Evolutionary conservation across 768 basidiomycete species (phyloP), one percentile per base, ranked within the genome.

Genomic region (Macrolepiota dolichaula): DNA sequence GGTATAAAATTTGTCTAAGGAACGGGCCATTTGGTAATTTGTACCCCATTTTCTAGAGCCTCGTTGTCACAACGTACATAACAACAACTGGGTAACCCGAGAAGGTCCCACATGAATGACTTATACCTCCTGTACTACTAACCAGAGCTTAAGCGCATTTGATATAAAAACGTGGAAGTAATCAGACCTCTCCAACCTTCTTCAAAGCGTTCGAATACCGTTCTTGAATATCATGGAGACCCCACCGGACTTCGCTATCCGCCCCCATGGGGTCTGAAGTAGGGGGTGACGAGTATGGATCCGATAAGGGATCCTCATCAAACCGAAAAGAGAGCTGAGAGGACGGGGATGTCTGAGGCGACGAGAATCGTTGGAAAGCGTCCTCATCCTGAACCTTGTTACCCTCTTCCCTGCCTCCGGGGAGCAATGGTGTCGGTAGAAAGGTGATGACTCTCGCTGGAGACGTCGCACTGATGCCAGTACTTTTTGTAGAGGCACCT

Each of bases 391-490:
- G 19, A 1, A 22, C 17, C 9, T 36, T 13, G 19, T 10, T 10
- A 29, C 29, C 25, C 32, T 36, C 29, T 4, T 37, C 12, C 17
- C n/a, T 11, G 27, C 4, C 2, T 29, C 35, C 22, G 15, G 32
- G 15, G 19, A 47, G n/a, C 24, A 47, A 37, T 9, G 59, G 59
- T 7, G 59, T 37, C 24, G 59, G 59, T 24, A 61, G 44, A 10
- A 61, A 61, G 2, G 52, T 61, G 44, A 61, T 55, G 11, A 61
- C 52, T 17, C 59, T 46, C 2, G 52, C 11, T 17, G 59, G 24
- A 2, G 59, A 55, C 2, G 52, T 40, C 5, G 59, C 46, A n/a
- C 51, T 46, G 15, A 38, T 61, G 17, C 53, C 59, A n/a, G 59
- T 29, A 17, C 49, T 54, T 22, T 15, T 11, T 10, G 12, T 24